These are phyloP conservation scores for Xylaria sp. DNA, from an alignment of 2,329 filamentous ascomycete genomes.

Conservation along the genomic window DNA sequence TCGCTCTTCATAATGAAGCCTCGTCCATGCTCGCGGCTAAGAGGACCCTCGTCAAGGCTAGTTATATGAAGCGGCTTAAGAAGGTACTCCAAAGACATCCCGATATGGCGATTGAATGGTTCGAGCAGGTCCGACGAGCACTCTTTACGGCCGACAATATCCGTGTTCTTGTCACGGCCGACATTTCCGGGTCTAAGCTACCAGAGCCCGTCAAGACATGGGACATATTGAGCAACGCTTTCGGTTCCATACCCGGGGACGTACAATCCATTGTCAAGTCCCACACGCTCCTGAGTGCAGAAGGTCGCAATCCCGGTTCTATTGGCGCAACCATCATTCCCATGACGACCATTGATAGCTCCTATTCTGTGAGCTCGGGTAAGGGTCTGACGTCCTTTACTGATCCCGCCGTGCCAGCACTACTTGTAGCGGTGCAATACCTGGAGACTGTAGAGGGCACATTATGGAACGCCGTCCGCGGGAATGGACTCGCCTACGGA, in stretches of 20 bases:
- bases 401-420: constrained; percentile 72
- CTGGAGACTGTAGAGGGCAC: constrained; percentile 91
- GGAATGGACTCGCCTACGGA: constrained; percentile 89
- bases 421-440: constrained; percentile 85
- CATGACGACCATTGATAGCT: constrained; percentile 89
- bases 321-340: constrained; percentile 74
- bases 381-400: constrained; percentile 69
- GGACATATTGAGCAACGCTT: constrained; percentile 54
- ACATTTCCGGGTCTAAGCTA: constrained; percentile 62
- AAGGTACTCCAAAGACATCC: constrained; percentile 74
- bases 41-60: constrained; percentile 76
- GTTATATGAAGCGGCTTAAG: constrained; percentile 81
- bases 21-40: constrained; percentile 72
- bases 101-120: constrained; percentile 66
- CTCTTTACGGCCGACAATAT: constrained; percentile 84
- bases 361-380: constrained; percentile 72
- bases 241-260: constrained; percentile 44
- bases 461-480: constrained; percentile 87
- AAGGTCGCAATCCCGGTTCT: constrained; percentile 69
- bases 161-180: constrained; percentile 75
- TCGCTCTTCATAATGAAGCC: constrained; percentile 73
- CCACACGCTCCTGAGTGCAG: constrained; percentile 64
- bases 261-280: constrained; percentile 68
- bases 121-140: constrained; percentile 68
- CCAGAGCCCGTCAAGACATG: constrained; percentile 72